Base-by-base conservation (phyloP, 352 stramenopile species). In the Phytophthora cactorum region DNA sequence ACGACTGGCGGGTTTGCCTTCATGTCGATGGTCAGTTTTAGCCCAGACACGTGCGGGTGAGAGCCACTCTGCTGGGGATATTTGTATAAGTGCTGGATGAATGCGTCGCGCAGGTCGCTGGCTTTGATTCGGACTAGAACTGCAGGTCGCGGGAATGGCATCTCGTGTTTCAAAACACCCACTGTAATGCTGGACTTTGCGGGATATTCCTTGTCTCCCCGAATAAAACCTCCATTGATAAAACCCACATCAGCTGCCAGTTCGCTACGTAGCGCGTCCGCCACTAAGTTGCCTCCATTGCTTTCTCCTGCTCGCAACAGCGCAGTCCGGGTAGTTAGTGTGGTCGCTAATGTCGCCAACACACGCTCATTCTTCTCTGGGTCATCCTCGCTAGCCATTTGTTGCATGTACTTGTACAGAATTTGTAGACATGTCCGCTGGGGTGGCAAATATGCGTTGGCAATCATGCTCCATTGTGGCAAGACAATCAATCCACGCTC, bases 221-320 rank as follows among this genome's bases (percentile, higher is more conserved):
- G 83, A 59, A 96, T 95, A 61, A 96, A 97, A 4, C 90, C 90
- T 47, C 90, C 90, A 52, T 97, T 97, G 65, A 97, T 95, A 39
- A 96, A 76, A 7, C 84, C 87, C 43, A 92, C 75, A 59, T 91
- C 81, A 7, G 84, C 77, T 12, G 59, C 68, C 36, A 97, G 62
- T 55, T 93, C 76, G 45, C 51, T 82, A 0, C 79, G 85, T 45
- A 97, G 69, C 0, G 88, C 89, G 64, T 97, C 90, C 2, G 89
- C 82, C 1, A 94, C 78, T 38, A 97, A 52, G 50, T 97, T 96
- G 28, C 85, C 88, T 32, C 70, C 68, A 29, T 91, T 94, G 68
- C 84, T 76, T 65, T 96, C 89, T 22, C 81, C 78, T 54, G 78
- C 78, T 25, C 90, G 84, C 34, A 97, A 67, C 25, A 82, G 68